Evolutionary conservation across 257 asterid genomes (phyloP), one percentile per base, ranked within the genome.

Genomic region (Solanum pinnatisectum): DNA sequence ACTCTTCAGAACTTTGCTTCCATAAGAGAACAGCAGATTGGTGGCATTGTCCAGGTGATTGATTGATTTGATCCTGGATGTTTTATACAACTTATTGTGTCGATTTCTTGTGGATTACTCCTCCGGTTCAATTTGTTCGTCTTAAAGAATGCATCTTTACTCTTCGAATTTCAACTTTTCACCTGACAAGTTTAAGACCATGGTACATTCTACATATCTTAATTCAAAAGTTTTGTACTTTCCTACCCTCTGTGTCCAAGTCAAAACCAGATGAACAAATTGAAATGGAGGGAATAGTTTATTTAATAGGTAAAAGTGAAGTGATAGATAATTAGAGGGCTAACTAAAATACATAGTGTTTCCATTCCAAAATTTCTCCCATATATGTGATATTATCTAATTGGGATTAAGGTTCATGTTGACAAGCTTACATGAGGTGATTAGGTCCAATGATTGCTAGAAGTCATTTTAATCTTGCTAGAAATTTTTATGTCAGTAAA

Each of bases 1-100:
- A 97, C 99, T 49, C 85, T 97, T 89, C 99, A 97, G 94, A 97
- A 97, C 89, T 97, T 97, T 86, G 98, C 99, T 3, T 97, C 99
- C 5, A 97, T 97, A 74, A 93, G 98, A 83, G 99, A 97, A 89
- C 99, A 97, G 89, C 99, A 96, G 92, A 92, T 97, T 91, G 99
- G 98, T 87, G 99, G 99, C 89, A 96, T 96, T 92, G 86, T 97
- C 46, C 99, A 97, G 98, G 99, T 73, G 30, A 73, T 37, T 73
- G 30, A 72, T 72, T 14, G 22, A 71, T 73, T 73, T 73, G 16
- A 18, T 72, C 13, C 42, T 35, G 44, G 44, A 72, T 70, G 36
- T 76, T n/a, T 65, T 65, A 65, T 11, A n/a, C 72, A 4, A n/a
- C 16, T 63, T 10, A 63, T 63, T n/a, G n/a, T 63, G 32, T 63